Conservation (phyloP, 176 grass and related monocot genomes). For the Zoysia pacifica region DNA sequence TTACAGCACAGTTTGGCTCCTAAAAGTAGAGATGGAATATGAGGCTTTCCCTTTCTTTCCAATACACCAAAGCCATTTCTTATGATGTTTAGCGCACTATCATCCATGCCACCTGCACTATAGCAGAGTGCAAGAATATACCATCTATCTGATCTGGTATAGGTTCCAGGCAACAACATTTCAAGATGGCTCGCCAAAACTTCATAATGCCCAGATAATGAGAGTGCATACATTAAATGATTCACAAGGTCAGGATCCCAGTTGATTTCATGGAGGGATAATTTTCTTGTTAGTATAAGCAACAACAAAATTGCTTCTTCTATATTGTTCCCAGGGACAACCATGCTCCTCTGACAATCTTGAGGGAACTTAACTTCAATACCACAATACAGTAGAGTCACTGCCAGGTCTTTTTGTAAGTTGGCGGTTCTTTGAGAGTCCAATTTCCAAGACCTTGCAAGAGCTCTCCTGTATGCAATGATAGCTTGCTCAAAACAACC, state of each 20-base stretch:
- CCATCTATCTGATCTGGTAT: constrained; percentile 86
- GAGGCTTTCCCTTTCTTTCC: constrained; percentile 71
- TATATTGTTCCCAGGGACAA: constrained; percentile 53
- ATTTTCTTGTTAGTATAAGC: constrained; percentile 77
- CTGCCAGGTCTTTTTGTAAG: constrained; percentile 81
- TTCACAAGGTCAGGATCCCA: constrained; percentile 91
- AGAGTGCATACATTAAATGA: constrained; percentile 77
- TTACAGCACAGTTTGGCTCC: constrained; percentile 93
- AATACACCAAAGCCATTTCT: constrained; percentile 63
- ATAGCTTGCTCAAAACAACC: constrained; percentile 85
- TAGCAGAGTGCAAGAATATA: constrained; percentile 94
- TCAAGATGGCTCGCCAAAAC: constrained; percentile 80
- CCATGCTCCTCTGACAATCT: constrained; percentile 43
- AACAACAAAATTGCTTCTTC: constrained; percentile 83
- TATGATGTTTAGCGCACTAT: constrained; percentile 86
- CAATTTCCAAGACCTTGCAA: constrained; percentile 83
- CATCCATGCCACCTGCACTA: constrained; percentile 69
- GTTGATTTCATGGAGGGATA: constrained; percentile 68
- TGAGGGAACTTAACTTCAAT: constrained; percentile 58
- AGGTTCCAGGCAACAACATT: constrained; percentile 82
- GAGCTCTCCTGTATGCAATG: constrained; percentile 64
- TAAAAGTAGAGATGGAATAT: constrained; percentile 89
- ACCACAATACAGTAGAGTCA: constrained; percentile 82
- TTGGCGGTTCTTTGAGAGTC: constrained; percentile 62
- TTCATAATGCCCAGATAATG: constrained; percentile 79